Conservation (phyloP, 148 eudicot genomes). For the Linanthus parryae region DNA sequence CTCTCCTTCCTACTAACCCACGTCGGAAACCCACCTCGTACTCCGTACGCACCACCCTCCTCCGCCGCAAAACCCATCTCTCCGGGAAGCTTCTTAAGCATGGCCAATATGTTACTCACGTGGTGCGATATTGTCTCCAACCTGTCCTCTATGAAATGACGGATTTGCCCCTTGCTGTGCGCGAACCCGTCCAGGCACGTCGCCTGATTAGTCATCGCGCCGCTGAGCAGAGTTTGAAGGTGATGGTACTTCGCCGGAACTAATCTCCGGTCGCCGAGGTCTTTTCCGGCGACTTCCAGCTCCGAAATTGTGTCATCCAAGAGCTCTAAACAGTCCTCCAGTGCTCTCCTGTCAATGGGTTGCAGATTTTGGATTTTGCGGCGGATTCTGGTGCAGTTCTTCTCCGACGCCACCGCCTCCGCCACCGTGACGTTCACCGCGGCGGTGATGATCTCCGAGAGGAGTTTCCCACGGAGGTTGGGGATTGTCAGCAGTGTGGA, state of each 20-base stretch:
- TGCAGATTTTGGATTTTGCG: constrained; percentile 15
- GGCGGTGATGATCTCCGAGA: constrained; percentile 48
- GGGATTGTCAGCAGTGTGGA: constrained; percentile 62
- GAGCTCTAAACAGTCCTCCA: constrained; percentile 74
- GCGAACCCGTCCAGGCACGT: constrained; percentile 86
- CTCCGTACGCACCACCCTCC: too few relatives aligned
- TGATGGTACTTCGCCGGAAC: constrained; percentile 21
- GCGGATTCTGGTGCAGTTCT: constrained; percentile 29
- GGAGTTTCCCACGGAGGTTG: constrained; percentile 34
- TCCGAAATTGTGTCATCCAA: constrained; percentile 41
- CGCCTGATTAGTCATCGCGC: constrained; percentile 77
- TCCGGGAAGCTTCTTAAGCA: constrained; percentile 41
- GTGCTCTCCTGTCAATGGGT: constrained; percentile 43
- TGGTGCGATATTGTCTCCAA: constrained; percentile 46
- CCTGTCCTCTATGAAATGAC: constrained; percentile 27
- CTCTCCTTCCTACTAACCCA: constrained; percentile 48
- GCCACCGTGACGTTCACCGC: constrained; percentile 36
- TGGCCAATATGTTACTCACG: constrained; percentile 67
- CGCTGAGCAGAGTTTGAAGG: constrained; percentile 53
- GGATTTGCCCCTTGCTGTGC: constrained; percentile 24
- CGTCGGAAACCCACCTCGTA: constrained; percentile 54
- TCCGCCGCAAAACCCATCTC: too few relatives aligned
- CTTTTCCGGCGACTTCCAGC: constrained; percentile 33
- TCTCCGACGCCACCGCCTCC: constrained; percentile 30
- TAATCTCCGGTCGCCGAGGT: constrained; percentile 21